Percentiles rank a stretch among this genome's conserved stretches.
phyloP scores from a whole-genome alignment of 202 grass and related monocot genomes.

The Setaria viridis region DNA sequence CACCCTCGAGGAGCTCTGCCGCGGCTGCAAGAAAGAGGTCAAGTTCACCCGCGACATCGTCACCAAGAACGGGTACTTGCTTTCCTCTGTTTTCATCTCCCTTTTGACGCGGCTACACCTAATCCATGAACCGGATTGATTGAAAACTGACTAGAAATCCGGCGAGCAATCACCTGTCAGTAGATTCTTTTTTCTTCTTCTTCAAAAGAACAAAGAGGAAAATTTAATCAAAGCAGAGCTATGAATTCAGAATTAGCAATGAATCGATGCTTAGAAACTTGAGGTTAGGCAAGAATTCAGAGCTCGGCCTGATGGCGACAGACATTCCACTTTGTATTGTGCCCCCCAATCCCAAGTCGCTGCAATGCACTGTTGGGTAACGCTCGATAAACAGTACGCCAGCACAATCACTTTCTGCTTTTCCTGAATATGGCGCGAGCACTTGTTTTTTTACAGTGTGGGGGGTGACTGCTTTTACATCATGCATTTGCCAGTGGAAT shows the following conservation, averaged over 20 bases:
- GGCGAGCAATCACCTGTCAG: slow-evolving; percentile 20
- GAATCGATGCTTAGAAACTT: slow-evolving; percentile 34
- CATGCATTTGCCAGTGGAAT: slow-evolving; percentile 48
- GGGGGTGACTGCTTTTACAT: slow-evolving; percentile 43
- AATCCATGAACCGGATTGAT: slow-evolving; percentile 29
- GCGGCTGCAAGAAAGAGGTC: slow-evolving; percentile 87
- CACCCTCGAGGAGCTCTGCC: slow-evolving; percentile 90
- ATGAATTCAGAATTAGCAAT: slow-evolving; percentile 27
- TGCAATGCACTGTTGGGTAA: slow-evolving; percentile 22
- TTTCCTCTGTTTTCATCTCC: background rate
- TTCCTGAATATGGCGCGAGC: slow-evolving; percentile 40
- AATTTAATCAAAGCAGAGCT: slow-evolving; percentile 21
- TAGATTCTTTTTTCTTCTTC: background rate
- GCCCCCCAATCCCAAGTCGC: slow-evolving; percentile 8
- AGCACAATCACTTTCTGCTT: slow-evolving; percentile 43
- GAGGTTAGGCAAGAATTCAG: slow-evolving; percentile 54
- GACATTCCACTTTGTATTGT: slow-evolving; percentile 29
- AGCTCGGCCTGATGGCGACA: slow-evolving; percentile 36
- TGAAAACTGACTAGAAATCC: slow-evolving; percentile 37
- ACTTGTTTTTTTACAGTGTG: slow-evolving; percentile 45
- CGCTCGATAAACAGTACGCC: slow-evolving; percentile 38
- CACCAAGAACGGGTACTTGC: slow-evolving; percentile 75
- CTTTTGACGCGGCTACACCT: slow-evolving; percentile 20
- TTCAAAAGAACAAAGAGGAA: background rate
- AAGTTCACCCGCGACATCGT: slow-evolving; percentile 75